Evolutionary conservation across 225 moss, liverwort and hornwort species (phyloP).

Genomic region (Climacium dendroides): DNA sequence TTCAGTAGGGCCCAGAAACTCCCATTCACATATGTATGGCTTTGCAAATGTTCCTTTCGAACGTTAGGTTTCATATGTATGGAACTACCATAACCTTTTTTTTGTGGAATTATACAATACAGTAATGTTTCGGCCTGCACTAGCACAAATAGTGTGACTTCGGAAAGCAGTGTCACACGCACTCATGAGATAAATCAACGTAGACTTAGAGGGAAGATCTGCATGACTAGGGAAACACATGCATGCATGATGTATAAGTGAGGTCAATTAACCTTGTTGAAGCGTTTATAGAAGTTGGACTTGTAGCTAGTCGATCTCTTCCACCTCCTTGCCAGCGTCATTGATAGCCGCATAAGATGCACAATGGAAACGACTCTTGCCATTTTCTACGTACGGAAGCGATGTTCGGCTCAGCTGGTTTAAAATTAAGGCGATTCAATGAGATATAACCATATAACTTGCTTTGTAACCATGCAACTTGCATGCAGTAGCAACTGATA

Average conservation of each 20-base stretch:
- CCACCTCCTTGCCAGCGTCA: slow-evolving; percentile 39
- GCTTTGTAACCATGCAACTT: background rate
- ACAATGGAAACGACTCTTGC: slow-evolving; percentile 9
- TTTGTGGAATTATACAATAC: background rate
- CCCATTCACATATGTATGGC: too few relatives aligned
- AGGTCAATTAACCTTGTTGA: slow-evolving; percentile 50
- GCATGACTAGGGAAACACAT: background rate
- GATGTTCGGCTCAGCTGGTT: background rate
- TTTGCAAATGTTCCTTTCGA: too few relatives aligned
- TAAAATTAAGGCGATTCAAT: too few relatives aligned
- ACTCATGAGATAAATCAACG: background rate
- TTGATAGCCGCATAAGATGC: slow-evolving; percentile 54
- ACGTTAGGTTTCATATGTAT: too few relatives aligned
- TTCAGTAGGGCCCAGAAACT: too few relatives aligned
- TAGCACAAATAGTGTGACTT: too few relatives aligned
- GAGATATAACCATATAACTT: background rate
- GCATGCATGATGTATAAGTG: background rate
- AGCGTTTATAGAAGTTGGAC: slow-evolving; percentile 53
- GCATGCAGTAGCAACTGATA: background rate
- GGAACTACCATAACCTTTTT: background rate
- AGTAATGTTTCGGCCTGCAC: background rate
- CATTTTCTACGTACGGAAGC: background rate
- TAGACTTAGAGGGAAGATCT: background rate
- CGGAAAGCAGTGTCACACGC: background rate
- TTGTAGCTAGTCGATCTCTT: slow-evolving; percentile 58